Conservation (phyloP, 176 grass and related monocot species). For the Eragrostis curvula region DNA sequence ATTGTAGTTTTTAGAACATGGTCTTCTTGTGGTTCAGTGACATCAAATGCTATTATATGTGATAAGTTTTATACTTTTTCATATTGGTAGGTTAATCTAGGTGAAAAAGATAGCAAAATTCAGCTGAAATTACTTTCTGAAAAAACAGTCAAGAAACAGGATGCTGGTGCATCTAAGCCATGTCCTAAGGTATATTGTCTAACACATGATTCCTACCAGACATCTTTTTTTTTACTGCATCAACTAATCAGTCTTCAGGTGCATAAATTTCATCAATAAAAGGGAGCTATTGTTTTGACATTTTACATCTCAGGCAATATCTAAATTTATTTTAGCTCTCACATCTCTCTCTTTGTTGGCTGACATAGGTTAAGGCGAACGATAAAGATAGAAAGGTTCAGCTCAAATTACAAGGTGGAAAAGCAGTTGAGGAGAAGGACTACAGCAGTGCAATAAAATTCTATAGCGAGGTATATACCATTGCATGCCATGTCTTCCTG, state of each 20-base stretch:
- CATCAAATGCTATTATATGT: neutral
- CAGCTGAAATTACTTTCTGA: neutral
- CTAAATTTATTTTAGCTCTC: neutral
- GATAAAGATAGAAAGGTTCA: slow-evolving; percentile 30
- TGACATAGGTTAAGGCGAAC: slow-evolving; percentile 24
- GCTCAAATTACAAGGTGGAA: slow-evolving; percentile 39
- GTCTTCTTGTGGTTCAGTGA: no score
- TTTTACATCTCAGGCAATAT: neutral
- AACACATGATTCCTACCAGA: neutral
- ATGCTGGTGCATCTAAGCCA: neutral
- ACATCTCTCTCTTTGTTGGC: neutral
- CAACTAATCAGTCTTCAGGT: no score
- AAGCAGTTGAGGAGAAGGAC: slow-evolving; percentile 33
- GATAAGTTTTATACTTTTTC: neutral
- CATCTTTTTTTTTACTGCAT: no score
- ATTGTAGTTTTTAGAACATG: no score
- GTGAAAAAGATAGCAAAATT: slow-evolving; percentile 13
- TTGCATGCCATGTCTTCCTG: neutral
- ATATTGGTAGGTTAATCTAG: slow-evolving; percentile 11
- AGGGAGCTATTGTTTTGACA: neutral
- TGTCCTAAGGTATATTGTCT: slow-evolving; percentile 1
- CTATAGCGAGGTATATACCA: slow-evolving; percentile 42
- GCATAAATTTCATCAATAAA: neutral
- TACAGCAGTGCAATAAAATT: slow-evolving; percentile 31
- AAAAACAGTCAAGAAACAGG: slow-evolving; percentile 14